Evolutionary conservation across 164 flowering plant genomes (phyloP).

Genomic region (Litsea cubeba): DNA sequence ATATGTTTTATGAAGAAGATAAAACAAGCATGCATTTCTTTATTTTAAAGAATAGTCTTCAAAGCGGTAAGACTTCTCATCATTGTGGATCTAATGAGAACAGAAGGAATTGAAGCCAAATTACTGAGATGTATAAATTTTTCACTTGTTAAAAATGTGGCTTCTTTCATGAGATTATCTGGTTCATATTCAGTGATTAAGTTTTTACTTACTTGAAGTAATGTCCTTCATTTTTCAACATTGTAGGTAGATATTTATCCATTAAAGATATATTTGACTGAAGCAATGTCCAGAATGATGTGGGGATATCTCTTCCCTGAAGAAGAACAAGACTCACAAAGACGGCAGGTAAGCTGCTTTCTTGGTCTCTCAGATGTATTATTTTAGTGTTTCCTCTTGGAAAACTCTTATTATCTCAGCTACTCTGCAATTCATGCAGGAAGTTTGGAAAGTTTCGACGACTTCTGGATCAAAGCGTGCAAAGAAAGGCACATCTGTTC

Average conservation of each 20-base stretch:
- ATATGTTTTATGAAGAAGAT: no score
- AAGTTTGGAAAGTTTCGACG: slow-evolving; percentile 96
- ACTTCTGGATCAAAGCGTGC: slow-evolving; percentile 80
- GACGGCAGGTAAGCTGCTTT: slow-evolving; percentile 67
- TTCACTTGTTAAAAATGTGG: no score
- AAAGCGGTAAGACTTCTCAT: no score
- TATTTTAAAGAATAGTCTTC: no score
- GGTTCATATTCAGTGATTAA: no score
- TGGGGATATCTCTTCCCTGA: slow-evolving; percentile 96
- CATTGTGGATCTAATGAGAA: no score
- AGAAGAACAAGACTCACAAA: slow-evolving; percentile 97
- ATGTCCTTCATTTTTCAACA: background rate
- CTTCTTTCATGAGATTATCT: no score
- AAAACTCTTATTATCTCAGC: no score
- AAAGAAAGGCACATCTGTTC: slow-evolving; percentile 53
- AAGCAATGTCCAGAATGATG: slow-evolving; percentile 91
- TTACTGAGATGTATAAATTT: no score
- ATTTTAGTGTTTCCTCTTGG: background rate
- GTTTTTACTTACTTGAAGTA: background rate
- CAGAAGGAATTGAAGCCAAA: no score
- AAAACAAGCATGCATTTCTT: no score
- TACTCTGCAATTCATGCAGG: slow-evolving; percentile 43
- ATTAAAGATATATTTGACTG: slow-evolving; percentile 90
- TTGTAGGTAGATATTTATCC: slow-evolving; percentile 93
- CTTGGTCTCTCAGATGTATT: background rate